Evolutionary conservation across 441 rosid species (phyloP).

Genomic region (Aquilaria agallochum): DNA sequence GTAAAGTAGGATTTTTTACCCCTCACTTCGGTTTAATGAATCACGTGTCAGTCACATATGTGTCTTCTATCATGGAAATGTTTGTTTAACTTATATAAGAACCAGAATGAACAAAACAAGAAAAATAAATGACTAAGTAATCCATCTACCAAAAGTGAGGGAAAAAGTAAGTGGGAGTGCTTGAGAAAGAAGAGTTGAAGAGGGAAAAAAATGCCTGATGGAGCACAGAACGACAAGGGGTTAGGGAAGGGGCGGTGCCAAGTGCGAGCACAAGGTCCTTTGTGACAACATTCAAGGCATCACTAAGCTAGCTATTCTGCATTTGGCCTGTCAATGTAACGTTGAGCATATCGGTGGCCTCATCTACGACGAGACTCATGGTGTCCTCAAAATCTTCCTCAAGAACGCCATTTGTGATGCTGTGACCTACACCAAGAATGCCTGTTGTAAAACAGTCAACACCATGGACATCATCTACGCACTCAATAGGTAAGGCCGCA

Average conservation of each 20-base stretch:
- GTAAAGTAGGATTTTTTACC: no score
- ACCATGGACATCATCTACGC: conserved; percentile 14
- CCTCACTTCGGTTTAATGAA: no score
- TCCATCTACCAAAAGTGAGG: no score
- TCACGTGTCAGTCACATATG: no score
- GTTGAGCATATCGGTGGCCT: conserved; percentile 11
- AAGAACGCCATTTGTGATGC: conserved; percentile 14
- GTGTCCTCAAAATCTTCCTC: conserved; percentile 12
- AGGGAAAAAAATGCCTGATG: conserved; percentile 3
- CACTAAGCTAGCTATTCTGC: conserved; percentile 12
- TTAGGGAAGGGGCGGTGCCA: conserved; percentile 16
- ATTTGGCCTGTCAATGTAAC: conserved; percentile 12
- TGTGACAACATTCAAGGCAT: conserved; percentile 14
- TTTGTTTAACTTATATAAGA: no score
- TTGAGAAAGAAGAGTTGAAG: conserved; percentile 17
- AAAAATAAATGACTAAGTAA: no score
- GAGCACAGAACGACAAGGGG: conserved; percentile 15
- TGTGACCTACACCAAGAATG: conserved; percentile 11
- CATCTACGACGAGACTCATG: conserved; percentile 15
- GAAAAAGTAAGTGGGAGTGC: conserved; percentile 5
- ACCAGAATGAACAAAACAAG: no score
- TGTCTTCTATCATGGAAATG: no score
- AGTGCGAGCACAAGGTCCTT: conserved; percentile 15
- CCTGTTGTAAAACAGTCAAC: conserved; percentile 13
- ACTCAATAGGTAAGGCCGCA: conserved; percentile 13